These are phyloP conservation scores for Symmetrospora coprosmae DNA, from an alignment of 768 basidiomycete species.

Conservation along the genomic window DNA sequence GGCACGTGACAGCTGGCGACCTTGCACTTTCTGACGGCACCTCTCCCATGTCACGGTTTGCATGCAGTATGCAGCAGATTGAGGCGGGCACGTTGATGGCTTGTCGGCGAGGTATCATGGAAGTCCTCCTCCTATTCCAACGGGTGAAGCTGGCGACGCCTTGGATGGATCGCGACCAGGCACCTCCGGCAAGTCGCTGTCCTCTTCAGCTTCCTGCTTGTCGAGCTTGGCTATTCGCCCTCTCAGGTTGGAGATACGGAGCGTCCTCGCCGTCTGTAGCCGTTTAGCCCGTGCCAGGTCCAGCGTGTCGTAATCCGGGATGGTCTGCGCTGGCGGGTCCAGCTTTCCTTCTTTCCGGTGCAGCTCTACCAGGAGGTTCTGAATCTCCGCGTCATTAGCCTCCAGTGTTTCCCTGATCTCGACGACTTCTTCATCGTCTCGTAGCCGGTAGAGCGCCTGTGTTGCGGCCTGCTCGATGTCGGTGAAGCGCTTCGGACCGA, in stretches of 20 bases:
- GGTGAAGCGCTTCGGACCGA: constrained; percentile 10
- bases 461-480: constrained; percentile 3
- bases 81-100: constrained; percentile 4
- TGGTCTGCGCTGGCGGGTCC: not conserved
- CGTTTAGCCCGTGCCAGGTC: not conserved
- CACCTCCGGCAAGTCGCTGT: constrained; percentile 8
- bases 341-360: not conserved
- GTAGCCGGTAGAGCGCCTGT: constrained; percentile 1
- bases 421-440: constrained; percentile 1
- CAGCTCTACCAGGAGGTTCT: not conserved
- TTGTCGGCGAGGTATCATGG: not conserved
- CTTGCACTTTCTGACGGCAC: too few species aligned
- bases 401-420: not conserved
- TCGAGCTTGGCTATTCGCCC: not conserved
- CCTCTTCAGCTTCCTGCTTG: not conserved
- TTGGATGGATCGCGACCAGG: not conserved
- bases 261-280: not conserved
- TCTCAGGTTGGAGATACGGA: not conserved
- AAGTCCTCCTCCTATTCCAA: not conserved
- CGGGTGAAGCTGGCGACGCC: not conserved
- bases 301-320: not conserved
- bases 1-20: too few species aligned
- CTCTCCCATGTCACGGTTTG: too few species aligned
- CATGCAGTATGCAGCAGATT: too few species aligned
- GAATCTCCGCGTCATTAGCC: not conserved